These are phyloP conservation scores for Acer campestre DNA, from an alignment of 345 rosid species.

Conservation along the genomic window DNA sequence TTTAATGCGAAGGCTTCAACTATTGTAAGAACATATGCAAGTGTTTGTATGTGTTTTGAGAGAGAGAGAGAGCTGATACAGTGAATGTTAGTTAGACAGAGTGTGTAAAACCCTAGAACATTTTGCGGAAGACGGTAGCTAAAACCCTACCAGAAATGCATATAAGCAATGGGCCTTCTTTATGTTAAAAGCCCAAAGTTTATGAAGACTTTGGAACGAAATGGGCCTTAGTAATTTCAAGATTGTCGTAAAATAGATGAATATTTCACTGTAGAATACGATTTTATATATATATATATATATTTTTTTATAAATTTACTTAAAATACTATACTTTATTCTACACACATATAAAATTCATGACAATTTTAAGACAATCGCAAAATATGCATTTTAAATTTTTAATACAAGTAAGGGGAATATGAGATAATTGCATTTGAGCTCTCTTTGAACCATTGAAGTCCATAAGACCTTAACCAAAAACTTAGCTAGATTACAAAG, in stretches of 20 bases:
- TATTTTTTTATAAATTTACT: too few species aligned
- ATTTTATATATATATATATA: too few species aligned
- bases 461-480: constrained; percentile 15
- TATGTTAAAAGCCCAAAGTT: not conserved
- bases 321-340: too few species aligned
- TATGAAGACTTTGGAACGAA: too few species aligned
- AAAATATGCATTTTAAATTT: too few species aligned
- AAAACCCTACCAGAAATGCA: not conserved
- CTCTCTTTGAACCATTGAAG: not conserved
- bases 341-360: too few species aligned
- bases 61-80: not conserved
- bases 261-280: too few species aligned
- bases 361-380: too few species aligned
- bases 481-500: not conserved
- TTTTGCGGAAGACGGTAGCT: not conserved
- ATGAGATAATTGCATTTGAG: not conserved
- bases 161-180: not conserved
- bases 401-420: not conserved
- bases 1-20: not conserved
- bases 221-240: too few species aligned
- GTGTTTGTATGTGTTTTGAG: not conserved
- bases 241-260: too few species aligned
- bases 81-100: not conserved
- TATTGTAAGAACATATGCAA: not conserved
- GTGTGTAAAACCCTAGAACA: not conserved